Evolutionary conservation across 176 grass and related monocot genomes (phyloP), one percentile per base, ranked within the genome.

Genomic region (Triticum urartu): DNA sequence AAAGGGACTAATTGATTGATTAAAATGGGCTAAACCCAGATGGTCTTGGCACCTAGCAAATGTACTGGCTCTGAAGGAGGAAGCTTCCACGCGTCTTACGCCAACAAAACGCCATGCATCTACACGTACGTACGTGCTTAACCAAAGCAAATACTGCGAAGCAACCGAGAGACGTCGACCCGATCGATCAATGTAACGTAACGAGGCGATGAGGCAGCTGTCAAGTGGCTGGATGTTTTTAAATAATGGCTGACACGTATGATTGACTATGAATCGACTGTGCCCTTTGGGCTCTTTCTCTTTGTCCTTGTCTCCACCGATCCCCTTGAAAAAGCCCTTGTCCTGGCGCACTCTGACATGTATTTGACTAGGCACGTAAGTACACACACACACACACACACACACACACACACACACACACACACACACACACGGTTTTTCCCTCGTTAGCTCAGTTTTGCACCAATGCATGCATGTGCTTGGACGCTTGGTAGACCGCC

Each of bases 41-140:
- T 75, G 24, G 18, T 32, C 26, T 33, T 54, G 73, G 73, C 45
- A 14, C 25, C 32, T 76, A 76, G 43, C 73, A 5, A 4, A 52
- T 54, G 73, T 45, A 52, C 24, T 11, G 14, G 45, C 25, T 52
- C 9, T 4, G 8, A 48, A 8, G 12, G 72, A 28, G 40, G 72
- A 75, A 75, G 43, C 43, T 75, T 75, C 72, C 72, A 52, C 17
- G 72, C 42, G 9, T 75, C 72, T 50, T 52, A 75, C 43, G 43
- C 25, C 25, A 54, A 54, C 14, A 32, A 76, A 76, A 76, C 43
- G 7, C 14, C 73, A 33, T 76, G 26, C 25, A 76, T 18, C 25
- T 54, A 54, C 73, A 54, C 14, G 45, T 52, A 75, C 72, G 14
- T 52, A 9, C 11, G 14, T 74, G 26, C 13, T 58, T 58, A 58